Evolutionary conservation across 129 eudicot species (phyloP).

Genomic region (Centella asiatica): DNA sequence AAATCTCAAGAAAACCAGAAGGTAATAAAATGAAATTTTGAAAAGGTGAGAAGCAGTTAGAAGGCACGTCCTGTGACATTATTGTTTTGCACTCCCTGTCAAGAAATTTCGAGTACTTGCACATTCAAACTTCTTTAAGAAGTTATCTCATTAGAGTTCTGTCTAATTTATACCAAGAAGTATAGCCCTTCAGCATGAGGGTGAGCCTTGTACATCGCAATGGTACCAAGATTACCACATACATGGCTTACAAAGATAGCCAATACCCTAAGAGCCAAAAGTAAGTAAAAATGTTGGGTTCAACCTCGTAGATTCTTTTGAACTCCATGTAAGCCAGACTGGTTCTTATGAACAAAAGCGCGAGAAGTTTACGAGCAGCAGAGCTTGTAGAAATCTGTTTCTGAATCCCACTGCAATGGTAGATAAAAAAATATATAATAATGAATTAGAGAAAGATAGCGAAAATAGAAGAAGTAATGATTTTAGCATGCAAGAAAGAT

Average conservation of each 20-base stretch:
- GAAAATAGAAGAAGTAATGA: neutral
- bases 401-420: conserved; percentile 75
- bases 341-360: conserved; percentile 54
- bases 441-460: conserved; percentile 9
- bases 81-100: too few relatives aligned
- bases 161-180: neutral
- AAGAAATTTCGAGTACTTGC: too few relatives aligned
- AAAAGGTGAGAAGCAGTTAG: neutral
- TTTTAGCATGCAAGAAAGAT: neutral
- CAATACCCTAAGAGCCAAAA: conserved; percentile 9
- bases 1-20: too few relatives aligned
- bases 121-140: neutral
- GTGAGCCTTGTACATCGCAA: neutral
- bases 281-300: conserved; percentile 9
- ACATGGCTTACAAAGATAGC: conserved; percentile 1
- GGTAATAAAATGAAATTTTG: too few relatives aligned
- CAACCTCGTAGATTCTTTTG: conserved; percentile 84
- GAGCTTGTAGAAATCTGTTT: conserved; percentile 74
- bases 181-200: neutral
- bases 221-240: neutral
- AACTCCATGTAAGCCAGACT: conserved; percentile 89
- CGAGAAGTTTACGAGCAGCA: conserved; percentile 54
- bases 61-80: too few relatives aligned
- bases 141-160: neutral
- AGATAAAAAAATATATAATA: too few relatives aligned